Base-by-base conservation (phyloP, 2,329 filamentous ascomycete species). In the Fusarium sp. region DNA sequence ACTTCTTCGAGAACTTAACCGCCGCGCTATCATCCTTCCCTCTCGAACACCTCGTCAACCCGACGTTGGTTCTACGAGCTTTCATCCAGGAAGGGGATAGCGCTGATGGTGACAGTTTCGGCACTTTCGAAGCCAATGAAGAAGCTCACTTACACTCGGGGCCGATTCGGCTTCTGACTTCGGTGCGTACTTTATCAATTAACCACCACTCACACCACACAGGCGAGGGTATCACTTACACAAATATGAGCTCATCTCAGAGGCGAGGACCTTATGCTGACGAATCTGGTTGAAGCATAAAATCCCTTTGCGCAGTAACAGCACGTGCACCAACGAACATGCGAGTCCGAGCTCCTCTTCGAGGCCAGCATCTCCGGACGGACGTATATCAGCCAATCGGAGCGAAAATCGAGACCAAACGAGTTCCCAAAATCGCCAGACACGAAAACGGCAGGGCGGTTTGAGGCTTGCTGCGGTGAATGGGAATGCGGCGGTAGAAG, bases 31-130 rank as follows among this genome's bases (percentile, higher is more conserved):
- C 16, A 25, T 12, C 14, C n/a, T 14, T 29, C 29, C 20, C 44
- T 11, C 24, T 37, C 6, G 10, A 27, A 20, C 7, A 18, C 8
- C 25, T 57, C n/a, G 11, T 4, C 6, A 29, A n/a, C n/a, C 54
- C 44, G 4, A 18, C 46, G 6, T 22, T 57, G 24, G 27, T 37
- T 49, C 24, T 57, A 18, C 27, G 11, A 20, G 32, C 25, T 9
- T 22, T 51, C 22, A 13, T 57, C 54, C 54, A 49, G 22, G 54
- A 57, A 13, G 54, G 54, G 54, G 7, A 49, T 57, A 57, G 54
- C 4, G 20, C 30, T 27, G 30, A 51, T 24, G 30, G 9, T 40
- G 42, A 40, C 7, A 22, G 18, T 11, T 37, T 32, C 11, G 53
- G 41, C 24, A 49, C 44, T 57, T 57, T 37, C 7, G n/a, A 57